Conservation (phyloP, 2,329 filamentous ascomycete genomes). For the Trichoderma aggressivum region DNA sequence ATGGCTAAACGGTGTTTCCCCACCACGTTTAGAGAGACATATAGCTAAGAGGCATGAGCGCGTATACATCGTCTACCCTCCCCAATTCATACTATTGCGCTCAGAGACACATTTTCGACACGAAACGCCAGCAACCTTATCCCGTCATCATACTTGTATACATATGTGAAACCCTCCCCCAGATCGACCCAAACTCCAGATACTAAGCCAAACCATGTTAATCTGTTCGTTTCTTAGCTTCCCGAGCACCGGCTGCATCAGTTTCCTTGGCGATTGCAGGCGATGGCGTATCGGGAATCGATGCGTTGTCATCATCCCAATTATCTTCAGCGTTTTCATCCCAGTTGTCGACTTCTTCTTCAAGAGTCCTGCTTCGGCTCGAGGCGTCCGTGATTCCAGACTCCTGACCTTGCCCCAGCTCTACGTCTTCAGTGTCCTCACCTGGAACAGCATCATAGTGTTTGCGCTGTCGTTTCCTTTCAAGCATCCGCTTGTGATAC, state of each 20-base stretch:
- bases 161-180: background rate
- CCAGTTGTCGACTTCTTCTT: conserved; percentile 89
- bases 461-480: conserved; percentile 72
- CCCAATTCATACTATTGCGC: background rate
- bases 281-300: conserved; percentile 21
- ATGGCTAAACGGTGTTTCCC: background rate
- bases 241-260: conserved; percentile 30
- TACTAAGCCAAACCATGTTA: conserved; percentile 21
- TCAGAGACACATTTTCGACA: background rate
- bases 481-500: conserved; percentile 96
- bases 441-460: conserved; percentile 69
- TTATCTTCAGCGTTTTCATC: conserved; percentile 72
- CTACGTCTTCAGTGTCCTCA: conserved; percentile 64
- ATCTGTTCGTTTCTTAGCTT: conserved; percentile 34
- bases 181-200: background rate
- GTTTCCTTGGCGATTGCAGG: conserved; percentile 22
- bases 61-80: background rate
- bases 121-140: background rate
- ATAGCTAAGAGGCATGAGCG: background rate
- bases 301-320: conserved; percentile 53
- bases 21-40: background rate
- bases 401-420: conserved; percentile 72
- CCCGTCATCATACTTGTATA: background rate
- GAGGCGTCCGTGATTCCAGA: conserved; percentile 53
- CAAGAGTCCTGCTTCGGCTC: conserved; percentile 46